A percentile compares a stretch with the other conserved stretches of the same genome.
Conservation (phyloP, 108 stramenopile genomes). For the Nitzschia palea region DNA sequence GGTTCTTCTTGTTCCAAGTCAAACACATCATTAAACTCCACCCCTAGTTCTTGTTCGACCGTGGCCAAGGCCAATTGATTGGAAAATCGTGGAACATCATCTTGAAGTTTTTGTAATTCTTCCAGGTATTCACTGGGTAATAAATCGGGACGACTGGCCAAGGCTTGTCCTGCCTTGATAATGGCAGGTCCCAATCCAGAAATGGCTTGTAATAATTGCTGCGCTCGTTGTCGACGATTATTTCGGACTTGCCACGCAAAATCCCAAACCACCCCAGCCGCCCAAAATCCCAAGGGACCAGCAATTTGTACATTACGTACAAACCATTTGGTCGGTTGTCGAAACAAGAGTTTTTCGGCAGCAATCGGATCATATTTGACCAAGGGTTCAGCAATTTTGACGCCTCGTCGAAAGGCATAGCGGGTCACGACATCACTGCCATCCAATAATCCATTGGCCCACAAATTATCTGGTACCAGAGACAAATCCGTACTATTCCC, state of each 20-base stretch:
- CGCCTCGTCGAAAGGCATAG: slow-evolving; percentile 46
- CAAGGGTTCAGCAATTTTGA: slow-evolving; percentile 88
- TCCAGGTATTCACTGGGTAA: slow-evolving; percentile 92
- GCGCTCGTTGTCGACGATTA: slow-evolving; percentile 64
- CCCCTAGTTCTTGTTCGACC: slow-evolving; percentile 84
- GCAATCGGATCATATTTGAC: slow-evolving; percentile 85
- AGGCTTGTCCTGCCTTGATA: slow-evolving; percentile 94
- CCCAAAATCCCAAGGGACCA: slow-evolving; percentile 87
- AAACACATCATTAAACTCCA: slow-evolving; percentile 67
- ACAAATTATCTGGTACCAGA: slow-evolving; percentile 39
- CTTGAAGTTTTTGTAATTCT: slow-evolving; percentile 95
- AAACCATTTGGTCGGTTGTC: slow-evolving; percentile 91
- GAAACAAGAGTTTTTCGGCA: slow-evolving; percentile 77
- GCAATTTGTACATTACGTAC: slow-evolving; percentile 93
- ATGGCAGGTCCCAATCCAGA: slow-evolving; percentile 89
- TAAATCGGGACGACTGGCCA: slow-evolving; percentile 90
- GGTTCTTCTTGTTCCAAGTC: slow-evolving; percentile 88
- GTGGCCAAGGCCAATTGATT: slow-evolving; percentile 83
- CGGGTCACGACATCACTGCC: slow-evolving; percentile 46
- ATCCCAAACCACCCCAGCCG: slow-evolving; percentile 72
- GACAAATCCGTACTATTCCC: background rate
- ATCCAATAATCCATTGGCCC: slow-evolving; percentile 57
- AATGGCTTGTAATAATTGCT: slow-evolving; percentile 81
- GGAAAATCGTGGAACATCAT: slow-evolving; percentile 89
- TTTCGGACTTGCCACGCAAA: slow-evolving; percentile 46